phyloP scores from a whole-genome alignment of 192 early-diverging fungal species.

The Diversispora eburnea region DNA sequence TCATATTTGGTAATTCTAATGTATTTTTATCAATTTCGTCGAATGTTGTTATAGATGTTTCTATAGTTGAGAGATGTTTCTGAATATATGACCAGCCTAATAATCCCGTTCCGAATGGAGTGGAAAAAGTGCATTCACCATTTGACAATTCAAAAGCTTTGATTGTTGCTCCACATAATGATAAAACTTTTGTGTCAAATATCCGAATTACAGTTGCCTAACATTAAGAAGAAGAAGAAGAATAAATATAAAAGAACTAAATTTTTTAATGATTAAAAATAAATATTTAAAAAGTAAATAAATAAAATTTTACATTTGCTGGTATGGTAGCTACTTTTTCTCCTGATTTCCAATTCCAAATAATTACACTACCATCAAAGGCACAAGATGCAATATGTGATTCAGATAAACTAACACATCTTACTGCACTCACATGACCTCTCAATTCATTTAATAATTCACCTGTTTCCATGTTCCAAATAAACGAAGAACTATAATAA shows the following conservation, averaged over 20 bases:
- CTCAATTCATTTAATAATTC: constrained; percentile 20
- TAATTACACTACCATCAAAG: constrained; percentile 25
- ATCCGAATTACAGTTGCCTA: constrained; percentile 6
- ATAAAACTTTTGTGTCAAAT: constrained; percentile 9
- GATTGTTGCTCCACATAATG: background rate
- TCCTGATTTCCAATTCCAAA: constrained; percentile 28
- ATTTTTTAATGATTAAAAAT: background rate
- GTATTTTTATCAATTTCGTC: background rate
- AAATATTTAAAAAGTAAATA: background rate
- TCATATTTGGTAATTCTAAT: background rate
- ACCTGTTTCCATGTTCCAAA: constrained; percentile 29
- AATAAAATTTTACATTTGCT: constrained; percentile 22
- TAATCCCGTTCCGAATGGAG: constrained; percentile 7
- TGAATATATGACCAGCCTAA: constrained; percentile 17
- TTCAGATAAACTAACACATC: constrained; percentile 15
- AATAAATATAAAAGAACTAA: background rate
- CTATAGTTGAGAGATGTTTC: constrained; percentile 11
- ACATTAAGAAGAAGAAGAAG: no score
- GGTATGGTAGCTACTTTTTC: constrained; percentile 22
- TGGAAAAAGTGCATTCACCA: constrained; percentile 14
- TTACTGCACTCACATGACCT: constrained; percentile 25
- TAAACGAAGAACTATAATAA: constrained; percentile 10
- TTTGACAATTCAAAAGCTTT: constrained; percentile 12
- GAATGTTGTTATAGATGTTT: background rate
- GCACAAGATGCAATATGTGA: constrained; percentile 22